Evolutionary conservation across 805 yeast species (phyloP).

Genomic region (Barnettozyma vustinii): DNA sequence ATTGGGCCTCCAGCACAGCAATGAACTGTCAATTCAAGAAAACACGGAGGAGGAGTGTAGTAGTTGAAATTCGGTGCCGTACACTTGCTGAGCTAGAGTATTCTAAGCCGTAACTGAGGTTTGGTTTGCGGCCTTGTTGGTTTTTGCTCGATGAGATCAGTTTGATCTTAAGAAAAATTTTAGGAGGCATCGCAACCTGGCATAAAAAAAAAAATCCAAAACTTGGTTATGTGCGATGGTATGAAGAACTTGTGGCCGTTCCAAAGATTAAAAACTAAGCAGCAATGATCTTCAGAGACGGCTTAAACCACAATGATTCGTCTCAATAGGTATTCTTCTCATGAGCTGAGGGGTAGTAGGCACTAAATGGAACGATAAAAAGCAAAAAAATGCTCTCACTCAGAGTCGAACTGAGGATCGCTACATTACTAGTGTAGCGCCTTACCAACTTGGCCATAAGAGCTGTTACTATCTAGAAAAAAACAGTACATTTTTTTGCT

Average conservation of each 20-base stretch:
- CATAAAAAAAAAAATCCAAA: background rate
- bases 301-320: no score
- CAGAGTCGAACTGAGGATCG: slow-evolving; percentile 54
- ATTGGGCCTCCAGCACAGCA: no score
- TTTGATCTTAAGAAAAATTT: background rate
- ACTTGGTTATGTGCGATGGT: background rate
- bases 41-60: background rate
- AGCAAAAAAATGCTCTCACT: slow-evolving; percentile 42
- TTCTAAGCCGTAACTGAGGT: background rate
- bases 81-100: background rate
- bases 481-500: no score
- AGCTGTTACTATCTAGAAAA: slow-evolving; percentile 23
- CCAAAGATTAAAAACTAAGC: no score
- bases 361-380: background rate
- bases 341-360: no score
- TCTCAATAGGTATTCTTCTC: no score
- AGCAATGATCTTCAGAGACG: no score
- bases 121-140: background rate
- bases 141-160: background rate
- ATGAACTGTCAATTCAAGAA: background rate
- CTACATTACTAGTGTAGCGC: slow-evolving; percentile 74
- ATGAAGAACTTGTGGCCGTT: no score
- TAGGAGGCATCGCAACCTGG: background rate
- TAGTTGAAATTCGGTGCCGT: background rate
- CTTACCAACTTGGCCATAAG: slow-evolving; percentile 55